These are phyloP conservation scores for Uronychia binucleata DNA, from an alignment of 73 alveolate species.

Conservation along the genomic window DNA sequence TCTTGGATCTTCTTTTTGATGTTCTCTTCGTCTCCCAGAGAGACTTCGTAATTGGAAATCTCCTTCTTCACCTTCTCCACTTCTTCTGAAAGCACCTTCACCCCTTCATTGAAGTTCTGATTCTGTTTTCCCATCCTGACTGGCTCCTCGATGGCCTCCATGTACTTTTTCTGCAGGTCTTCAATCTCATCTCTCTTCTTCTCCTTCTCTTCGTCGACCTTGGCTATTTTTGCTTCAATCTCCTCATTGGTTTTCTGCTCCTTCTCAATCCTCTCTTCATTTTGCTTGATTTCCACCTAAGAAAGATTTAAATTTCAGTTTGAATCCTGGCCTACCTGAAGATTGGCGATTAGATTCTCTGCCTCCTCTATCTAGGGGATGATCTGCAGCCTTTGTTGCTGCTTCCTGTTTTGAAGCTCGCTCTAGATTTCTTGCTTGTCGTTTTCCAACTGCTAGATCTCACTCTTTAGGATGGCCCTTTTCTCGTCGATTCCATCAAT, in stretches of 20 bases:
- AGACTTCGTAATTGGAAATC: slow-evolving; percentile 24
- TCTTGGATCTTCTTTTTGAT: slow-evolving; percentile 39
- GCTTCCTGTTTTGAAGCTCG: slow-evolving; percentile 55
- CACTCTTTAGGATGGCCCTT: slow-evolving; percentile 50
- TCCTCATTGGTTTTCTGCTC: slow-evolving; percentile 67
- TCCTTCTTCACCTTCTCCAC: slow-evolving; percentile 35
- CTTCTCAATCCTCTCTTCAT: slow-evolving; percentile 43
- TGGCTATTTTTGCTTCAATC: slow-evolving; percentile 56
- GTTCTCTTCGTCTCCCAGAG: slow-evolving; percentile 28
- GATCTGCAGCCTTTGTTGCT: slow-evolving; percentile 66
- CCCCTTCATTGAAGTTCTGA: slow-evolving; percentile 72
- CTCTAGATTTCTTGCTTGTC: slow-evolving; percentile 34
- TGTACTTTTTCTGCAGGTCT: slow-evolving; percentile 55
- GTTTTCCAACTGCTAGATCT: slow-evolving; percentile 50
- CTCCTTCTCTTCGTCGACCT: slow-evolving; percentile 53
- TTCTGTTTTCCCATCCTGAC: slow-evolving; percentile 71
- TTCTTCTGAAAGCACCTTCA: slow-evolving; percentile 57
- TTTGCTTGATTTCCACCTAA: slow-evolving; percentile 38
- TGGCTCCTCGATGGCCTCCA: slow-evolving; percentile 81
- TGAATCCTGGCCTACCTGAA: slow-evolving; percentile 29
- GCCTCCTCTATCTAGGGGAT: slow-evolving; percentile 64
- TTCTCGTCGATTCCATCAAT: slow-evolving; percentile 67
- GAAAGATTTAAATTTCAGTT: not conserved
- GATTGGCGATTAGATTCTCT: slow-evolving; percentile 34
- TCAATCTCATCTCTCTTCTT: slow-evolving; percentile 58